phyloP scores from a whole-genome alignment of 306 rosid genomes.

The Corylus heterophylla region DNA sequence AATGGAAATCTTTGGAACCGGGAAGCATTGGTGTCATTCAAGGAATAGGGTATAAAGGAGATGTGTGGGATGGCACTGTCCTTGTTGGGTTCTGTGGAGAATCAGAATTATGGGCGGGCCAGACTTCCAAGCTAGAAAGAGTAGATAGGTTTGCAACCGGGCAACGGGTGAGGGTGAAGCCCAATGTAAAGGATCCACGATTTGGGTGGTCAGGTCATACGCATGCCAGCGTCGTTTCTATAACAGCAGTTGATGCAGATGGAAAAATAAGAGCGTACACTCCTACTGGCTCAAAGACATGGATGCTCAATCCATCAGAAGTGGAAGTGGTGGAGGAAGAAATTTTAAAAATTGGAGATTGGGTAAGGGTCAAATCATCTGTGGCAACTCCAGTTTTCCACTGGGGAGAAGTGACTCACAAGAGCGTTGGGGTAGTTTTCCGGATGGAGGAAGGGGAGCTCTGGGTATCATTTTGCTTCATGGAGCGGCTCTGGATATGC shows the following conservation, averaged over 20 bases:
- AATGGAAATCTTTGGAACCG: conserved; percentile 75
- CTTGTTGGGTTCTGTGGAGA: conserved; percentile 87
- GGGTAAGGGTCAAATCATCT: conserved; percentile 84
- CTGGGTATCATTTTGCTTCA: conserved; percentile 82
- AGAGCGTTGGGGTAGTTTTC: conserved; percentile 85
- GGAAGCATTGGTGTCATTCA: conserved; percentile 92
- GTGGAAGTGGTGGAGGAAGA: conserved; percentile 76
- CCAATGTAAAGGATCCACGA: conserved; percentile 67
- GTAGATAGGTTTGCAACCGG: conserved; percentile 65
- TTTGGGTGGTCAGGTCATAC: conserved; percentile 96
- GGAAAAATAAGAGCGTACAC: conserved; percentile 89
- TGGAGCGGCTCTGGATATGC: conserved; percentile 85
- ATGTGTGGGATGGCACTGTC: conserved; percentile 70
- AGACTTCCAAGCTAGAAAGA: conserved; percentile 64
- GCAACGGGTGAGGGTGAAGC: conserved; percentile 75
- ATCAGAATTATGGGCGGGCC: conserved; percentile 90
- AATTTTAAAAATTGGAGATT: conserved; percentile 75
- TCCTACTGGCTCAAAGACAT: conserved; percentile 77
- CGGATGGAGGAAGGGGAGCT: conserved; percentile 83
- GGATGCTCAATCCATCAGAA: conserved; percentile 98
- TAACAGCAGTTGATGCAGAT: conserved; percentile 88
- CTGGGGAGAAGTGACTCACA: conserved; percentile 95
- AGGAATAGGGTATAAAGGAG: conserved; percentile 80
- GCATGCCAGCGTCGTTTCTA: conserved; percentile 67
- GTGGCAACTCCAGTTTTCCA: conserved; percentile 84